phyloP scores from a whole-genome alignment of 2,329 filamentous ascomycete genomes.

The Cladosporium sp. region DNA sequence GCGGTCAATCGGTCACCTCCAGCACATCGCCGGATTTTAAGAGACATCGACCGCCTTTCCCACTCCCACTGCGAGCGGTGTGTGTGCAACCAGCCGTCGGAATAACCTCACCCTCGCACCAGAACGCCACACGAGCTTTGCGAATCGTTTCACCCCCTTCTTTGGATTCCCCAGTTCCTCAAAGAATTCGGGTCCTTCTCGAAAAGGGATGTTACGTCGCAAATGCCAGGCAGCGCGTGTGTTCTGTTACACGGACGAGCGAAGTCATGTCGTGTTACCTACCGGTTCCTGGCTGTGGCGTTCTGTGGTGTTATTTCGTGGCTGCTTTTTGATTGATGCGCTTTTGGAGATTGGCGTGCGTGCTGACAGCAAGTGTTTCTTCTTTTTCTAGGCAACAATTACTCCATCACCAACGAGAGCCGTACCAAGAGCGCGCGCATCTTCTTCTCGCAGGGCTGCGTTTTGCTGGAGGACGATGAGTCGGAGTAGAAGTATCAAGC shows the following conservation, averaged over 20 bases:
- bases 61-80: constrained; percentile 3
- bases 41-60: neutral
- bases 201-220: constrained; percentile 7
- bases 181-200: neutral
- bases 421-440: constrained; percentile 64
- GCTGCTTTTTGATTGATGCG: neutral
- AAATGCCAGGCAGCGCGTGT: constrained; percentile 1
- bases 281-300: neutral
- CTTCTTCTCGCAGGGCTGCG: constrained; percentile 87
- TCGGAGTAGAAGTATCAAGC: neutral
- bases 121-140: constrained; percentile 11
- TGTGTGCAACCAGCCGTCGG: constrained; percentile 13
- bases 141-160: neutral
- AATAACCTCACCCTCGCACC: constrained; percentile 12
- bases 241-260: constrained; percentile 8
- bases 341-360: neutral
- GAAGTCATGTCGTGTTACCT: neutral
- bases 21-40: neutral
- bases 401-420: constrained; percentile 81
- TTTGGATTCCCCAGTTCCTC: neutral
- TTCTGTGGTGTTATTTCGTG: neutral
- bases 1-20: neutral
- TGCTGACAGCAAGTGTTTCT: neutral
- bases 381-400: constrained; percentile 70
- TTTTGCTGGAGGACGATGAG: constrained; percentile 15